Percentiles rank a stretch among this genome's conserved stretches.
Evolutionary conservation across 345 rosid genomes (phyloP).

Genomic region (Cardamine chenopodiifolia): DNA sequence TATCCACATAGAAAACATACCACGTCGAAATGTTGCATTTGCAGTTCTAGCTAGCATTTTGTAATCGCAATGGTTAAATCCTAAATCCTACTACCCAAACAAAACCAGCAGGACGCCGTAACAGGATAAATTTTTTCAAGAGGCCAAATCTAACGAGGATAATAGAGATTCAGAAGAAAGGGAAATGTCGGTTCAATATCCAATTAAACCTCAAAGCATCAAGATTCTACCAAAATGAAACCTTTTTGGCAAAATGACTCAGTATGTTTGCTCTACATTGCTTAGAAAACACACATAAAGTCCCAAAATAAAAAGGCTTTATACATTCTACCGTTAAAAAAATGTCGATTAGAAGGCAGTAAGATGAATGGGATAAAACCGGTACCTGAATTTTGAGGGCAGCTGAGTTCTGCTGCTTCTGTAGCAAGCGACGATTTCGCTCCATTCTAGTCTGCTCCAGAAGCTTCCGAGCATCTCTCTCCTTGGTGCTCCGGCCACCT

Average conservation of each 20-base stretch:
- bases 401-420: constrained; percentile 75
- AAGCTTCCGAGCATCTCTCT: constrained; percentile 95
- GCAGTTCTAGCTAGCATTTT: constrained; percentile 22
- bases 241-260: not conserved
- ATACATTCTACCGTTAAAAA: not conserved
- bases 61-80: not conserved
- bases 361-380: not conserved
- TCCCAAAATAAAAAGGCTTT: not conserved
- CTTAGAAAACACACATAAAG: constrained; percentile 4
- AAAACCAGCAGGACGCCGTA: constrained; percentile 1
- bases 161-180: not conserved
- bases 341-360: not conserved
- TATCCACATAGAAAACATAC: not conserved
- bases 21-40: not conserved
- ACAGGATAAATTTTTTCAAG: constrained; percentile 3
- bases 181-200: not conserved
- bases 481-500: constrained; percentile 98
- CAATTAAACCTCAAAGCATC: constrained; percentile 11
- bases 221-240: not conserved
- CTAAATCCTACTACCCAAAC: constrained; percentile 26
- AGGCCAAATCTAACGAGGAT: constrained; percentile 3
- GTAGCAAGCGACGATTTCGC: constrained; percentile 76
- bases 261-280: constrained; percentile 25
- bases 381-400: constrained; percentile 86
- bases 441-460: constrained; percentile 91